Base-by-base conservation (phyloP, 2,329 filamentous ascomycete genomes). In the Pleomassaria siparia region DNA sequence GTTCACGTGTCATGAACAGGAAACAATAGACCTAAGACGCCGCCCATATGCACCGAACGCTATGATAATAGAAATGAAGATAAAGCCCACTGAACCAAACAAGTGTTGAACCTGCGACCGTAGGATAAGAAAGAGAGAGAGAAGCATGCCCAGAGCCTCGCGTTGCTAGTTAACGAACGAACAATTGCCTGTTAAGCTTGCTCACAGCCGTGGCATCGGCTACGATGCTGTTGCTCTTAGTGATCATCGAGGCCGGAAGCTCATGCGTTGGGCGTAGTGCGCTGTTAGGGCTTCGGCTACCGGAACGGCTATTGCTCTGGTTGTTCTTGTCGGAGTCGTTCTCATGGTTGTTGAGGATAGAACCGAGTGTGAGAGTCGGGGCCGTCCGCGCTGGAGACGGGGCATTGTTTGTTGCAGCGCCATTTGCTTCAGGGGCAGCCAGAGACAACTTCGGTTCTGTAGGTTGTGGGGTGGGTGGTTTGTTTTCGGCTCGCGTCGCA, bases 201-300 rank as follows among this genome's bases (percentile, higher is more conserved):
- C 65, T 60, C 20, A 69, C 49, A 29, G 64, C 65, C 28, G 51
- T 60, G 47, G 59, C 61, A 40, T 67, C 65, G 4, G 63, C n/a
- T 6, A 16, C 37, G 6, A 8, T 26, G 13, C 58, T 61, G 49
- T 63, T 69, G 54, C 65, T 67, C 51, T 60, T 64, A 3, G 62
- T 62, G 22, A 70, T 47, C 30, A 60, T 50, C 40, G 66, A 65
- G 2, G 62, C 63, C 16, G 64, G 60, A 16, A 69, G 59, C 45
- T 70, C 67, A 24, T 60, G 61, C 18, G 60, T 58, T 13, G 64
- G 59, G 29, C 62, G 50, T 29, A 60, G 53, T 12, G 60, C 55
- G n/a, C 58, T 63, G 32, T 64, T 69, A 49, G 64, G 55, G 67
- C 74, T 76, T 36, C 69, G 67, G 50, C 73, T 76, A 16, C 72